Conservation (phyloP, 2,329 filamentous ascomycete species). For the Epicoccum nigrum region DNA sequence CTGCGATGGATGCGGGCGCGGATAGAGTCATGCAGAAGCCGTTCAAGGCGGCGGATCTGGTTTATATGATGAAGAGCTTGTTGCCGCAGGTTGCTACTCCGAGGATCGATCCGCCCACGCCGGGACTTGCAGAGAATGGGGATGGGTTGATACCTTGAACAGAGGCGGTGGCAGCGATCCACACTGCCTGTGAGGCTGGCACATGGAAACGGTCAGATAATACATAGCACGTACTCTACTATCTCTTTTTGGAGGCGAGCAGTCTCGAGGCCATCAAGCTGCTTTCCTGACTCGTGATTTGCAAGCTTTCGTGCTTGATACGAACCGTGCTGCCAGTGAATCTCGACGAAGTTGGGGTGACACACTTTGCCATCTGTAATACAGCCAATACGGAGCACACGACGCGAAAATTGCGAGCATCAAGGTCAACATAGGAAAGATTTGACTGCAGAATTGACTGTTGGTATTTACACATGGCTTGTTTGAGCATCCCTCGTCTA, state of each 20-base stretch:
- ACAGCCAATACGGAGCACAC: too few species aligned
- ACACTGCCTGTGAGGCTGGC: too few species aligned
- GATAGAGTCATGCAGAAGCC: constrained; percentile 47
- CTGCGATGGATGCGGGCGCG: constrained; percentile 43
- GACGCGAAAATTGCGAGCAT: not conserved
- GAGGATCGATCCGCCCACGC: constrained; percentile 25
- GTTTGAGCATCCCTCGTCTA: constrained; percentile 8
- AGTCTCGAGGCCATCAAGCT: too few species aligned
- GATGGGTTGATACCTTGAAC: constrained; percentile 26
- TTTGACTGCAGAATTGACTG: constrained; percentile 4
- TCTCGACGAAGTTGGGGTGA: too few species aligned
- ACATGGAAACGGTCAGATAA: too few species aligned
- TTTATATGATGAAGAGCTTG: constrained; percentile 44
- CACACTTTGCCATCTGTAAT: too few species aligned
- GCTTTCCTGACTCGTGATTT: too few species aligned
- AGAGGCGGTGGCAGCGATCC: not conserved
- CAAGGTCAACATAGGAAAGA: not conserved
- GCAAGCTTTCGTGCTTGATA: too few species aligned
- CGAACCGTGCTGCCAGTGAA: too few species aligned
- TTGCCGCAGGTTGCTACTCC: constrained; percentile 30
- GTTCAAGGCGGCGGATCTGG: constrained; percentile 43
- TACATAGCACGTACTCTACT: too few species aligned
- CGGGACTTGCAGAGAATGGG: constrained; percentile 14
- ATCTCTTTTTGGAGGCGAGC: too few species aligned
- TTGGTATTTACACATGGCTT: constrained; percentile 20